Percentiles rank a stretch among this genome's conserved stretches.
These are phyloP conservation scores for Boletus reticulatus DNA, from an alignment of 768 basidiomycete species.

Conservation along the genomic window DNA sequence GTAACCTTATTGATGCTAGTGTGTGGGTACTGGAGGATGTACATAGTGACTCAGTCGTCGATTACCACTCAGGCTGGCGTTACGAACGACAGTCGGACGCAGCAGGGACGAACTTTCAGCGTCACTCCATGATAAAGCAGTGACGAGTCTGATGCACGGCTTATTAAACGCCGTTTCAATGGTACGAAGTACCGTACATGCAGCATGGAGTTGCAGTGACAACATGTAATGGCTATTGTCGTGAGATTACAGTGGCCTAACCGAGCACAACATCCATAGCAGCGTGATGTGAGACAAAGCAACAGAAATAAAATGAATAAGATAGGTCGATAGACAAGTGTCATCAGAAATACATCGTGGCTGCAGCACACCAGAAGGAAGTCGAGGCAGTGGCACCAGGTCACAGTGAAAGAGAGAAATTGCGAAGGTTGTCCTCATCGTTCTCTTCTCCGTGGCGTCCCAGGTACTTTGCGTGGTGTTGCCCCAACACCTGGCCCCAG, in stretches of 20 bases:
- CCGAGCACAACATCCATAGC: slow-evolving; percentile 28
- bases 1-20: not conserved
- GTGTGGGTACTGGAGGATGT: no score
- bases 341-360: slow-evolving; percentile 27
- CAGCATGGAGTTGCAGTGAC: no score
- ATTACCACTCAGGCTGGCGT: not conserved
- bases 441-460: slow-evolving; percentile 51
- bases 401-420: slow-evolving; percentile 7
- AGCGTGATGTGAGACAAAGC: slow-evolving; percentile 28
- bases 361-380: slow-evolving; percentile 8
- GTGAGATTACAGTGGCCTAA: not conserved
- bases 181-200: no score
- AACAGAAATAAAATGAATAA: slow-evolving; percentile 33
- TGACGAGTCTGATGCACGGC: not conserved
- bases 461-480: slow-evolving; percentile 56
- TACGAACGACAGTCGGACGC: not conserved
- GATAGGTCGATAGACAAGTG: slow-evolving; percentile 21
- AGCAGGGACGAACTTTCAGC: not conserved
- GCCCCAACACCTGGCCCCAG: slow-evolving; percentile 41
- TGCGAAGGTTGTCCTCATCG: slow-evolving; percentile 19
- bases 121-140: not conserved
- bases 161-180: not conserved
- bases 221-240: not conserved
- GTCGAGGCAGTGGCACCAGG: not conserved
- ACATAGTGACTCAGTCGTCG: not conserved